A percentile compares a stretch with the other conserved stretches of the same genome.
Conservation (phyloP, 768 basidiomycete genomes). For the Pleurotus eryngii region DNA sequence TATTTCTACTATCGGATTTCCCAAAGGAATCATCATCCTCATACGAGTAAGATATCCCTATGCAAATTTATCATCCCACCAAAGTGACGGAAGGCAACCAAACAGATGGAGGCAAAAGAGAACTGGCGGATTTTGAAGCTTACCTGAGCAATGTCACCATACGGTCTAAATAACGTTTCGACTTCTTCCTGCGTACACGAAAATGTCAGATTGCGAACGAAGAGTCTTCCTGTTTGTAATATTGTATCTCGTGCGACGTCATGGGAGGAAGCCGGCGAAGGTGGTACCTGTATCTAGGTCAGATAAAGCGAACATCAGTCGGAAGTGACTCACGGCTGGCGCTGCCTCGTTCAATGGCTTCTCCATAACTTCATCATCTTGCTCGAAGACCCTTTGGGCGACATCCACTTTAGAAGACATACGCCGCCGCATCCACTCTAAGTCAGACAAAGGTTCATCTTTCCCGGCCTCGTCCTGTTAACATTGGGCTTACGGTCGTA, state of each 20-base stretch:
- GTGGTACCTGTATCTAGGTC: background rate
- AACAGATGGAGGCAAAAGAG: constrained; percentile 8
- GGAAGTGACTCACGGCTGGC: background rate
- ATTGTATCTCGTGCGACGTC: constrained; percentile 53
- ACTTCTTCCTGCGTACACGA: constrained; percentile 76
- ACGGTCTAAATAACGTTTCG: constrained; percentile 55
- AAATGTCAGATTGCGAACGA: constrained; percentile 94
- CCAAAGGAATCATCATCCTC: constrained; percentile 37
- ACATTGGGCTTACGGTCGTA: constrained; percentile 2
- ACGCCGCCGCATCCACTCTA: constrained; percentile 72
- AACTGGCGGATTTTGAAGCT: constrained; percentile 20
- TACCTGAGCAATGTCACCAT: constrained; percentile 78
- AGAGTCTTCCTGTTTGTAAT: constrained; percentile 73
- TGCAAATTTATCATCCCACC: constrained; percentile 12
- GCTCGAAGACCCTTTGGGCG: constrained; percentile 47
- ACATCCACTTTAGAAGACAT: constrained; percentile 47
- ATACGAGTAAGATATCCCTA: constrained; percentile 17
- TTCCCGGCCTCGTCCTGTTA: constrained; percentile 32
- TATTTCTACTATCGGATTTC: constrained; percentile 59
- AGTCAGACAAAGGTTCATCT: constrained; percentile 51
- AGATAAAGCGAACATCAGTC: background rate
- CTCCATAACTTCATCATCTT: constrained; percentile 46
- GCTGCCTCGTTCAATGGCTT: background rate
- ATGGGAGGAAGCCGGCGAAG: constrained; percentile 8
- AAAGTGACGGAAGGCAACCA: background rate